phyloP scores from a whole-genome alignment of 192 early-diverging fungal species.

The Phlyctochytrium arcticum region DNA sequence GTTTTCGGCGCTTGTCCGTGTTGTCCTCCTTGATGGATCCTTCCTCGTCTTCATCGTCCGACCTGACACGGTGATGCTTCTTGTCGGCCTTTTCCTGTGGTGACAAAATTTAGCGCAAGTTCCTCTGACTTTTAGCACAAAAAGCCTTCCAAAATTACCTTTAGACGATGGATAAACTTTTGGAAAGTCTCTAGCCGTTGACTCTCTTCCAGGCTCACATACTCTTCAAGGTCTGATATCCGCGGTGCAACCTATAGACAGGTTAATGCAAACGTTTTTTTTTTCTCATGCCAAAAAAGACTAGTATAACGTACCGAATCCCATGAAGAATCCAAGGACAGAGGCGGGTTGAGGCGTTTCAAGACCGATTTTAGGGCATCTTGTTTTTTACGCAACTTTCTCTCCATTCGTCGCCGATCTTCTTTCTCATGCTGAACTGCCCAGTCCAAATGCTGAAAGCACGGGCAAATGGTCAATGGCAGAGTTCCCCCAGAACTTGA shows the following conservation, averaged over 20 bases:
- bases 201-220: conserved; percentile 61
- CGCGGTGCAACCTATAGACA: conserved; percentile 21
- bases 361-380: conserved; percentile 75
- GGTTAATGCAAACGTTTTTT: not conserved
- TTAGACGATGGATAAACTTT: conserved; percentile 59
- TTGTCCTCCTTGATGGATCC: conserved; percentile 38
- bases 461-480: too few relatives aligned
- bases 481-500: too few relatives aligned
- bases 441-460: conserved; percentile 51
- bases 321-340: conserved; percentile 65
- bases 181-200: conserved; percentile 70
- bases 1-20: conserved; percentile 30
- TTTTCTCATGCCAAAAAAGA: not conserved
- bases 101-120: not conserved
- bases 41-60: conserved; percentile 64
- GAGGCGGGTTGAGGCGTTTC: conserved; percentile 57
- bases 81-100: conserved; percentile 26
- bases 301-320: conserved; percentile 43
- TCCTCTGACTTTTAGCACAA: not conserved
- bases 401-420: conserved; percentile 66
- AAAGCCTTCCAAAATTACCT: conserved; percentile 30
- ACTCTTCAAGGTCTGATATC: conserved; percentile 57
- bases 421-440: conserved; percentile 61
- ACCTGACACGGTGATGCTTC: conserved; percentile 40
- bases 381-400: conserved; percentile 63